Base-by-base conservation (phyloP, 495 filamentous ascomycete genomes). In the Penicillium antarcticum region DNA sequence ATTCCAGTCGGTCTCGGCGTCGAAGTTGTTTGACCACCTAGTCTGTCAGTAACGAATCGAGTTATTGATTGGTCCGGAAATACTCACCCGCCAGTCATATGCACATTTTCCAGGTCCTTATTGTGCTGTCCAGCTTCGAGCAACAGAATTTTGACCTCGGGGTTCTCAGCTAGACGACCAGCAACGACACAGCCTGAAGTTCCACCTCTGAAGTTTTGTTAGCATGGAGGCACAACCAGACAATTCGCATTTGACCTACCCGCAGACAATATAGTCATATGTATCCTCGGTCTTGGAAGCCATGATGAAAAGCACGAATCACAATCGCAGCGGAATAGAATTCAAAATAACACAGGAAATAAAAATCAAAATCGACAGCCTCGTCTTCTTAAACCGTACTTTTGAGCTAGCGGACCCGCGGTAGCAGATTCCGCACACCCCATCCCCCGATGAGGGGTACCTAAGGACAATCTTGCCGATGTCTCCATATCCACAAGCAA, bases 111-210 rank as follows among this genome's bases (percentile, higher is more conserved):
- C 13, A 78, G 55, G 31, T 75, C 64, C 32, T 65, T 69, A 24
- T 61, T 68, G 42, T 74, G 64, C 43, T 66, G 71, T 13, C 75
- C 77, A 21, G 81, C 82, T 60, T 86, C 82, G 43, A 86, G 66
- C 17, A 84, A 63, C 8, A 85, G 69, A 31, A 87, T 65, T 4
- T 55, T 70, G 17, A 81, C 61, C 11, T 73, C 66, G 0, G 75
- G 71, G 13, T 82, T 81, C 37, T 80, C 77, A 5, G 83, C 82
- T 8, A 87, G 73, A 23, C 84, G 78, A 12, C 73, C 78, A n/a
- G 84, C 84, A 12, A 86, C 70, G 4, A 80, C 79, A 48, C 72
- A 75, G 11, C 84, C 83, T 3, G 82, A 75, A 0, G 83, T 86
- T 10, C 83, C 84, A 34, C 83, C 83, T 14, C 79, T 80, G 21